Evolutionary conservation across 176 grass and related monocot genomes (phyloP), one percentile per base, ranked within the genome.

Genomic region (Triticum dicoccoides): DNA sequence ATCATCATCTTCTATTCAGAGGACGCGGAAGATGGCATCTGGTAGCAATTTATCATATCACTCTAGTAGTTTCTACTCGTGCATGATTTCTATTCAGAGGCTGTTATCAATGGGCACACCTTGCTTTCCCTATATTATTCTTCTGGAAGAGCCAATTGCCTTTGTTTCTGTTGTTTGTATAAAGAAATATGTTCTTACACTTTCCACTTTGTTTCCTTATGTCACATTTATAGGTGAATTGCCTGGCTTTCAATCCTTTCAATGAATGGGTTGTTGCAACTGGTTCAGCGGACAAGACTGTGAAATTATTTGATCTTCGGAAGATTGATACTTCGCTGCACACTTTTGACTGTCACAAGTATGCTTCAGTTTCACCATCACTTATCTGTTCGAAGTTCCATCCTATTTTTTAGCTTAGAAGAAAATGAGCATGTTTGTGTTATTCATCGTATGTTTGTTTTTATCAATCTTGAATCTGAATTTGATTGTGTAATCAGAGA

Each of bases 201-300:
- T 14, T 49, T 77, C 63, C 38, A 9, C 51, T 79, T 80, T 77
- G 18, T 11, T 49, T 45, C 78, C 66, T 84, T 62, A 34, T 82
- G 78, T 44, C 47, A 72, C 81, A 75, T 78, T 77, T 65, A 30
- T 75, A 98, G 95, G 97, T 99, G 32, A 99, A 96, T 81, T 99
- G 97, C 73, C 83, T 99, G 52, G 90, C 97, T 72, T 99, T 99
- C 89, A 99, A 99, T 80, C 97, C 97, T 11, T 99, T 99, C 79
- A 99, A 99, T 78, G 94, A 99, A 80, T 99, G 97, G 97, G 87
- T 99, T 84, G 94, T 99, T 70, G 94, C 97, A 86, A 99, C 97
- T 66, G 97, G 97, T 85, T 99, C 97, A 73, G 90, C 94, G 6
- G 97, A 99, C 73, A 99, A 99, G 83, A 96, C 94, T 70, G 97